These are phyloP conservation scores for Capsicum chinense DNA, from an alignment of 257 asterid genomes.

Conservation along the genomic window DNA sequence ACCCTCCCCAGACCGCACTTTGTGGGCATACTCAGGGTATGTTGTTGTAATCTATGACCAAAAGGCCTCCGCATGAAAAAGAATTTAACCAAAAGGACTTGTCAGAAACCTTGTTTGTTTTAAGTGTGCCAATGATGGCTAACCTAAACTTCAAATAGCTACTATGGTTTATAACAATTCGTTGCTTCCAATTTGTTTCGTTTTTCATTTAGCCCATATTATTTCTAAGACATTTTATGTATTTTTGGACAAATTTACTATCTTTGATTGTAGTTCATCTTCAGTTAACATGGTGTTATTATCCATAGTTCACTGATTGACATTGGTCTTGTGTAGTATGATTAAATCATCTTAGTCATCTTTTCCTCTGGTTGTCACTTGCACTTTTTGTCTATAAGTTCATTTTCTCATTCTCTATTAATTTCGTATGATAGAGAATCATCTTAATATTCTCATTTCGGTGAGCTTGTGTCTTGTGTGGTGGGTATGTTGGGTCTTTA, in stretches of 20 bases:
- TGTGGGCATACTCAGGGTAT: too few species aligned
- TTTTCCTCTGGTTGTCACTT: background rate
- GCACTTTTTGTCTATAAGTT: background rate
- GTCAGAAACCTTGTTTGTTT: background rate
- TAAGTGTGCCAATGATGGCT: background rate
- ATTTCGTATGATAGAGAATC: background rate
- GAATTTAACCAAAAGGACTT: background rate
- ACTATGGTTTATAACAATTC: background rate
- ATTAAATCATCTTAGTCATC: background rate
- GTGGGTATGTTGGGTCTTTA: conserved; percentile 19
- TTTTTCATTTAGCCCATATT: background rate
- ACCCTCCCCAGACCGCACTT: too few species aligned
- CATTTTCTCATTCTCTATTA: background rate
- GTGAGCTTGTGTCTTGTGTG: conserved; percentile 11
- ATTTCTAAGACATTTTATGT: background rate
- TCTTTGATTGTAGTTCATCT: background rate
- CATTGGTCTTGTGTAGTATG: background rate
- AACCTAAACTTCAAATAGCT: background rate
- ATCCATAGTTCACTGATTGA: background rate
- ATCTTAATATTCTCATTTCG: background rate
- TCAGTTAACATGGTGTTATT: background rate
- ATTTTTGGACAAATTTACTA: background rate
- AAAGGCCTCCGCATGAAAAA: background rate
- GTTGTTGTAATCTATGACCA: background rate
- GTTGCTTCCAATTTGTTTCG: background rate